Conservation (phyloP, 495 filamentous ascomycete genomes). For the Neurospora intermedia region DNA sequence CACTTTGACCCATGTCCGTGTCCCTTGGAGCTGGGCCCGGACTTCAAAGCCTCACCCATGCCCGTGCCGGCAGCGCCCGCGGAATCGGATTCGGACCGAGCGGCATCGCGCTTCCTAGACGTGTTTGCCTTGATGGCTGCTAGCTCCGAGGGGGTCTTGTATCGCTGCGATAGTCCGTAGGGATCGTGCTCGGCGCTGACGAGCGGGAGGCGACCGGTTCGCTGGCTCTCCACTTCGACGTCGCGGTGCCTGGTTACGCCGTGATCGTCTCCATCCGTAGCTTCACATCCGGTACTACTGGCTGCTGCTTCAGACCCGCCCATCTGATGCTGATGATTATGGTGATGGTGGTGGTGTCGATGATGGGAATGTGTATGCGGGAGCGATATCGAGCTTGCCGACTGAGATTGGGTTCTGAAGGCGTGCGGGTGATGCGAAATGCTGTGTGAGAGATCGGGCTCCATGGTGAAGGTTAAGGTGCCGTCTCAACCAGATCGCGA, state of each 20-base stretch:
- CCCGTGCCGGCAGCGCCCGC: slow-evolving; percentile 23
- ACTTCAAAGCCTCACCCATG: slow-evolving; percentile 7
- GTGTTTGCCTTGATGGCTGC: slow-evolving; percentile 72
- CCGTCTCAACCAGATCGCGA: neutral
- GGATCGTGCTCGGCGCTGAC: slow-evolving; percentile 62
- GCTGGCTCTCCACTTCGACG: slow-evolving; percentile 63
- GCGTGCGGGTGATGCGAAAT: slow-evolving; percentile 36
- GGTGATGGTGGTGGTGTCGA: slow-evolving; percentile 17
- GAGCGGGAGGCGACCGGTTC: slow-evolving; percentile 27
- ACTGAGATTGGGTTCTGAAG: slow-evolving; percentile 34
- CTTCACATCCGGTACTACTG: slow-evolving; percentile 36
- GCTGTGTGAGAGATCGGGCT: slow-evolving; percentile 28
- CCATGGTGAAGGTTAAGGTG: slow-evolving; percentile 9
- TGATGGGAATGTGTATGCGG: slow-evolving; percentile 2
- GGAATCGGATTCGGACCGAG: slow-evolving; percentile 3
- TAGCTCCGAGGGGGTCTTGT: slow-evolving; percentile 73
- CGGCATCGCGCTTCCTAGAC: slow-evolving; percentile 57
- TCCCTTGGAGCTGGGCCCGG: neutral
- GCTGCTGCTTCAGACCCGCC: slow-evolving; percentile 20
- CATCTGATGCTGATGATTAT: slow-evolving; percentile 19
- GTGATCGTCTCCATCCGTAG: slow-evolving; percentile 37
- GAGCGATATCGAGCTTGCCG: slow-evolving; percentile 9
- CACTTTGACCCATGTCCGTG: neutral
- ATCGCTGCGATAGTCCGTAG: slow-evolving; percentile 62
- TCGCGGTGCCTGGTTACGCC: slow-evolving; percentile 43